Evolutionary conservation across 2,329 filamentous ascomycete genomes (phyloP).

Genomic region (Trichoderma asperellum): DNA sequence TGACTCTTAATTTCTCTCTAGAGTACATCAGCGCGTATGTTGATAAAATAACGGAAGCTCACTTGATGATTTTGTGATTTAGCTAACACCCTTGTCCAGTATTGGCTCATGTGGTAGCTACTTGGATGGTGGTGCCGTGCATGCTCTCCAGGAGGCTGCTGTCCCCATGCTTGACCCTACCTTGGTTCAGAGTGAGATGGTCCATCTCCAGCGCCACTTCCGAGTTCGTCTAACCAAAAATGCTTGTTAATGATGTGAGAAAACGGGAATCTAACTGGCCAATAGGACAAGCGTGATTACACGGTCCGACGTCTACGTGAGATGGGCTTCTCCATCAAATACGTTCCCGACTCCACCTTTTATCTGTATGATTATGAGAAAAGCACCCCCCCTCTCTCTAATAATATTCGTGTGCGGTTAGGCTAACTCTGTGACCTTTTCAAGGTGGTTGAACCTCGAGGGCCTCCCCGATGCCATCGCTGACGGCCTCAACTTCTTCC

Average conservation of each 20-base stretch:
- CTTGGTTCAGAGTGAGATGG: slow-evolving; percentile 83
- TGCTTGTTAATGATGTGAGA: not conserved
- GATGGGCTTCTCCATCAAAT: slow-evolving; percentile 86
- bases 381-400: not conserved
- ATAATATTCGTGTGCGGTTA: too few species aligned
- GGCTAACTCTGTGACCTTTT: not conserved
- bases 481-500: slow-evolving; percentile 96
- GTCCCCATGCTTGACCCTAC: slow-evolving; percentile 89
- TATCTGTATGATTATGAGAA: slow-evolving; percentile 68
- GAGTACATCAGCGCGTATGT: slow-evolving; percentile 85
- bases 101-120: slow-evolving; percentile 92
- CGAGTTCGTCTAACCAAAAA: slow-evolving; percentile 49
- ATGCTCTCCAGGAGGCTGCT: slow-evolving; percentile 93
- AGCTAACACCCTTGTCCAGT: slow-evolving; percentile 37
- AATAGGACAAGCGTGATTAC: slow-evolving; percentile 83
- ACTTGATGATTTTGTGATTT: not conserved
- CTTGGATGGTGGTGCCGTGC: slow-evolving; percentile 91
- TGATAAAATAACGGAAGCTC: not conserved
- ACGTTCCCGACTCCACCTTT: slow-evolving; percentile 88
- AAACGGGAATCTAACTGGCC: not conserved
- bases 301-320: slow-evolving; percentile 76
- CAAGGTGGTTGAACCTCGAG: slow-evolving; percentile 62
- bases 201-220: slow-evolving; percentile 87
- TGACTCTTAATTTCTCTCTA: slow-evolving; percentile 31
- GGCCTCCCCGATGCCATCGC: slow-evolving; percentile 78